phyloP scores from a whole-genome alignment of 306 rosid species.

The Cajanus cajan region DNA sequence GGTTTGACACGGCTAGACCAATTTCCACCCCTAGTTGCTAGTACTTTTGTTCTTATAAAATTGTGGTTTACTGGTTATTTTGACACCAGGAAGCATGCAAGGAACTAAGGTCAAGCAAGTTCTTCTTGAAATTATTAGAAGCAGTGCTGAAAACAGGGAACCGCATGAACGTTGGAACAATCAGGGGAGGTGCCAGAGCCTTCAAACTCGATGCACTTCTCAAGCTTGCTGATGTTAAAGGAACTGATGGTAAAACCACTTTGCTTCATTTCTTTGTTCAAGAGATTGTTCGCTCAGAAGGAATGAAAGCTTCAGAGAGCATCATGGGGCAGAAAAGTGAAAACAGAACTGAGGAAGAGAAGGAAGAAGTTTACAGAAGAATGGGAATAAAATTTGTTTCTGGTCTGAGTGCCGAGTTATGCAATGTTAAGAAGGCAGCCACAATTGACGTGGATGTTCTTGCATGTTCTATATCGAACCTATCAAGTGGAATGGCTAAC shows the following conservation, averaged over 20 bases:
- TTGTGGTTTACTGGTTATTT: neutral
- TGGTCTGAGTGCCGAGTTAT: neutral
- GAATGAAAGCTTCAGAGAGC: neutral
- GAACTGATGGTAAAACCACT: constrained; percentile 1
- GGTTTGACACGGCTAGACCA: too few relatives aligned
- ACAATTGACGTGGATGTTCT: neutral
- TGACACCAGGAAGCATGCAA: neutral
- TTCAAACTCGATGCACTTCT: neutral
- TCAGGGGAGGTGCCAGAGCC: constrained; percentile 9
- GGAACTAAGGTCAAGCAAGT: neutral
- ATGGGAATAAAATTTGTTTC: neutral
- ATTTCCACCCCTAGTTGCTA: too few relatives aligned
- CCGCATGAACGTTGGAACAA: constrained; percentile 2
- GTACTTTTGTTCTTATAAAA: neutral
- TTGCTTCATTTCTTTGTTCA: constrained; percentile 3
- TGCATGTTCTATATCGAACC: neutral
- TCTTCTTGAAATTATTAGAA: neutral
- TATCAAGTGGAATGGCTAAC: neutral
- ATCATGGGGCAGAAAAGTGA: neutral
- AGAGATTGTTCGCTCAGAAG: neutral
- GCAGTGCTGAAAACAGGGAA: neutral
- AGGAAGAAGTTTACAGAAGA: neutral
- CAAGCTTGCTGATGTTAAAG: constrained; percentile 1
- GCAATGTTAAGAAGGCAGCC: neutral
- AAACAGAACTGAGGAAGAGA: neutral